Evolutionary conservation across 306 rosid genomes (phyloP).

Genomic region (Oemleria cerasiformis): DNA sequence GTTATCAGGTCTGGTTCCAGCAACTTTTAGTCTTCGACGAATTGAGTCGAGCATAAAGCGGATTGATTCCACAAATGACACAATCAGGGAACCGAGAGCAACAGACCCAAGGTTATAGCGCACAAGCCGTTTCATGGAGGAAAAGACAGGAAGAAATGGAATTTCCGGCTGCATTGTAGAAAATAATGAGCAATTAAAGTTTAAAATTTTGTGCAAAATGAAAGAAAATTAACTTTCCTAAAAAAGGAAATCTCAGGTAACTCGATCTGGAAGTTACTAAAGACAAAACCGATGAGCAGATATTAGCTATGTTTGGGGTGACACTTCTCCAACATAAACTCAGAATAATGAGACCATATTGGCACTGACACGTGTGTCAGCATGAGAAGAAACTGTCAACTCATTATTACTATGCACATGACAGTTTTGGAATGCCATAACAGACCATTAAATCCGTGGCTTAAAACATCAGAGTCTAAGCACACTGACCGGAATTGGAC

Average conservation of each 20-base stretch:
- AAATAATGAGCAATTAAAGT: neutral
- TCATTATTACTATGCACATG: slow-evolving; percentile 4
- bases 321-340: neutral
- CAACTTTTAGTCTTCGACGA: slow-evolving; percentile 76
- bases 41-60: slow-evolving; percentile 86
- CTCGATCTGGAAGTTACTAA: slow-evolving; percentile 1
- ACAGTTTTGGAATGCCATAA: neutral
- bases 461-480: neutral
- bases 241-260: neutral
- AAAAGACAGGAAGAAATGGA: slow-evolving; percentile 88
- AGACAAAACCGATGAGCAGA: slow-evolving; percentile 8
- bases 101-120: slow-evolving; percentile 88
- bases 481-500: neutral
- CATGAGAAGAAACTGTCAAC: neutral
- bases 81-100: slow-evolving; percentile 85
- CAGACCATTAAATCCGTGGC: neutral
- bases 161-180: slow-evolving; percentile 73
- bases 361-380: neutral
- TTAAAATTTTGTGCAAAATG: neutral
- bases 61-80: slow-evolving; percentile 84
- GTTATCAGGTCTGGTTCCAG: slow-evolving; percentile 48
- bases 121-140: slow-evolving; percentile 78
- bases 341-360: neutral
- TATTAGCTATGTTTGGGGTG: neutral
- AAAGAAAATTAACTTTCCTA: neutral